These are phyloP conservation scores for Aspergillus cristatus DNA, from an alignment of 495 filamentous ascomycete species.

Conservation along the genomic window DNA sequence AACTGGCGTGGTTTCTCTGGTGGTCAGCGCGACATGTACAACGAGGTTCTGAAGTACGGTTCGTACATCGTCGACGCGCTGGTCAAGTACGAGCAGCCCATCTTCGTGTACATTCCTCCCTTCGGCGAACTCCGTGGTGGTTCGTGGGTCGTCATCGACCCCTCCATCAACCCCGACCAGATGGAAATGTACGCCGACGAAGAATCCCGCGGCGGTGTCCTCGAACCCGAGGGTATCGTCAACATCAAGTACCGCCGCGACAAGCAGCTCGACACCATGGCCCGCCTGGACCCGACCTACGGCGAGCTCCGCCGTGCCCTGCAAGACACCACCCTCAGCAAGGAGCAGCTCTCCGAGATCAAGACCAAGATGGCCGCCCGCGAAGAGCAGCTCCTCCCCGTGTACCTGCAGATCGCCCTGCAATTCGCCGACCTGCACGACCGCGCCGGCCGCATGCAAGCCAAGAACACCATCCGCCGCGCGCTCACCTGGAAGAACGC, in stretches of 20 bases:
- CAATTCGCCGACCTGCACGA: slow-evolving; percentile 98
- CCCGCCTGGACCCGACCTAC: slow-evolving; percentile 79
- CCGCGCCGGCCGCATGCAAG: slow-evolving; percentile 93
- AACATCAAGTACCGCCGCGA: slow-evolving; percentile 97
- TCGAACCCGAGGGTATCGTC: slow-evolving; percentile 96
- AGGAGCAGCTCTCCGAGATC: slow-evolving; percentile 64
- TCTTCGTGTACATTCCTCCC: slow-evolving; percentile 97
- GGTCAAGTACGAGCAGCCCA: slow-evolving; percentile 95
- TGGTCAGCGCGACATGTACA: slow-evolving; percentile 99
- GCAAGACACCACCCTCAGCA: slow-evolving; percentile 54
- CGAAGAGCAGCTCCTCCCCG: slow-evolving; percentile 79
- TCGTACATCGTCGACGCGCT: slow-evolving; percentile 97
- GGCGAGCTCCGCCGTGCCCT: slow-evolving; percentile 70
- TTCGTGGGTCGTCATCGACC: slow-evolving; percentile 98
- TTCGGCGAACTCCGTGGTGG: slow-evolving; percentile 96
- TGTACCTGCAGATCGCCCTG: slow-evolving; percentile 85
- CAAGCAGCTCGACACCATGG: slow-evolving; percentile 97
- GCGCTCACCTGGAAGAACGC: slow-evolving; percentile 79
- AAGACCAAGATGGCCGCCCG: slow-evolving; percentile 82
- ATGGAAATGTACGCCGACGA: slow-evolving; percentile 99
- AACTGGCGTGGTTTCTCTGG: slow-evolving; percentile 99
- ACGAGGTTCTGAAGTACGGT: slow-evolving; percentile 98
- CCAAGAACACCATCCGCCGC: slow-evolving; percentile 86
- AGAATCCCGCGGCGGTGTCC: slow-evolving; percentile 89
- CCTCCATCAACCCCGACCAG: slow-evolving; percentile 87